A percentile compares a stretch with the other conserved stretches of the same genome.
Conservation (phyloP, 1,284 basidiomycete species). For the Ganoderma multipileum region DNA sequence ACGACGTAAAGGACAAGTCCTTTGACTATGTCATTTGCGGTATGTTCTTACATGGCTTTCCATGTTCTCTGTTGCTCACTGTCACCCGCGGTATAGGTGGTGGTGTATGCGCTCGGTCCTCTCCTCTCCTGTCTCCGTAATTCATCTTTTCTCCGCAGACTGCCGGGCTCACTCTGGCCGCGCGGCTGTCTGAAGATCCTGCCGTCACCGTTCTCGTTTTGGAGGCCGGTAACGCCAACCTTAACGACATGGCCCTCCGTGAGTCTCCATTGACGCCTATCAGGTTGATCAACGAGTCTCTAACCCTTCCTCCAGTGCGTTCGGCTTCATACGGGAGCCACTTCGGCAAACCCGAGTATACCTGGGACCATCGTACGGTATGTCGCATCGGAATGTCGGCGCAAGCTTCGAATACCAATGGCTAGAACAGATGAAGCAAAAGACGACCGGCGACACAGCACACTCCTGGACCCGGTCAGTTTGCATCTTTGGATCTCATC, state of each 20-base stretch:
- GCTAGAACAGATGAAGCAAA: conserved; percentile 28
- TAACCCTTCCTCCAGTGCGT: conserved; percentile 30
- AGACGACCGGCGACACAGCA: conserved; percentile 18
- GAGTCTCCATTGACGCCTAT: conserved; percentile 10
- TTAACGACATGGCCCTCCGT: conserved; percentile 35
- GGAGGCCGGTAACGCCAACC: conserved; percentile 42
- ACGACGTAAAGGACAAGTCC: conserved; percentile 34
- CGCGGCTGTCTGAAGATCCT: conserved; percentile 52
- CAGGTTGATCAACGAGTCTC: not conserved
- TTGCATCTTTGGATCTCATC: too few relatives aligned
- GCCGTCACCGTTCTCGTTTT: conserved; percentile 43
- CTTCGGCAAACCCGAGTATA: conserved; percentile 36
- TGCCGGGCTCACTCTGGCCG: conserved; percentile 55
- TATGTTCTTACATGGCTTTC: conserved; percentile 13
- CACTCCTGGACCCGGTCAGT: conserved; percentile 30
- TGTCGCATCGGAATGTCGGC: not conserved
- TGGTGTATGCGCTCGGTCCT: conserved; percentile 25
- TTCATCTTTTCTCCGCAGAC: conserved; percentile 33
- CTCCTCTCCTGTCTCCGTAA: not conserved
- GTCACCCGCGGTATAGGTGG: conserved; percentile 19
- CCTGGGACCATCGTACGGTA: conserved; percentile 41
- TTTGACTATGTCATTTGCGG: conserved; percentile 42
- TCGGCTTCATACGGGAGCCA: conserved; percentile 38
- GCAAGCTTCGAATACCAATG: not conserved
- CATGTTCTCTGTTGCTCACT: not conserved